Conservation (phyloP, 768 basidiomycete species). For the Amanita rimosa region DNA sequence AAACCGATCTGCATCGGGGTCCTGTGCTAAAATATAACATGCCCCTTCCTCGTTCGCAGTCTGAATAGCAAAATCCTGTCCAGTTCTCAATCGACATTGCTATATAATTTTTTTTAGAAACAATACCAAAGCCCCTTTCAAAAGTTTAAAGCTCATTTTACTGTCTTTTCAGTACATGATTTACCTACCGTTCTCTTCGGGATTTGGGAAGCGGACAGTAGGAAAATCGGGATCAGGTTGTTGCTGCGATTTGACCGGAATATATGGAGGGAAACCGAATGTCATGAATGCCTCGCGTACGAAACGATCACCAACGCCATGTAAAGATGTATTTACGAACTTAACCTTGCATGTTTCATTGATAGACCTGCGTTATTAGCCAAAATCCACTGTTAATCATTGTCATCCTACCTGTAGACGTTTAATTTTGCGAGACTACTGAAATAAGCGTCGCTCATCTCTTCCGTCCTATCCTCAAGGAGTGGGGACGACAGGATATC, state of each 20-base stretch:
- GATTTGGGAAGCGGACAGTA: conserved; percentile 80
- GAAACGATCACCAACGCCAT: conserved; percentile 73
- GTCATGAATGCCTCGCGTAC: conserved; percentile 42
- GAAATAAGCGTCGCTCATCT: conserved; percentile 53
- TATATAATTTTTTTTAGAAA: not conserved
- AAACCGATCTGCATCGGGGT: conserved; percentile 83
- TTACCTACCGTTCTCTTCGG: conserved; percentile 71
- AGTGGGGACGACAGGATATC: conserved; percentile 28
- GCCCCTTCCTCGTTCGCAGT: conserved; percentile 45
- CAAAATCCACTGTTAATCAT: not conserved
- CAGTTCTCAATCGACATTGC: not conserved
- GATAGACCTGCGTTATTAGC: conserved; percentile 8
- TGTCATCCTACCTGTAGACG: conserved; percentile 14
- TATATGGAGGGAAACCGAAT: conserved; percentile 49
- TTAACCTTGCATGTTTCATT: conserved; percentile 30
- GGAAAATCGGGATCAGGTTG: conserved; percentile 77
- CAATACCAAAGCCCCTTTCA: conserved; percentile 38
- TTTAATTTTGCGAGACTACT: conserved; percentile 21
- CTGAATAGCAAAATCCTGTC: conserved; percentile 58
- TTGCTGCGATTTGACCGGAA: conserved; percentile 55
- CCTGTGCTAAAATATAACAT: conserved; percentile 72
- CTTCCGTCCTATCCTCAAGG: conserved; percentile 44
- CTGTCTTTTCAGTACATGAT: conserved; percentile 3
- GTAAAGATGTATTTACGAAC: conserved; percentile 87
- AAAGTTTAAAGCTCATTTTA: not conserved